These are phyloP conservation scores for Microcos paniculata DNA, from an alignment of 345 rosid species.

Conservation along the genomic window DNA sequence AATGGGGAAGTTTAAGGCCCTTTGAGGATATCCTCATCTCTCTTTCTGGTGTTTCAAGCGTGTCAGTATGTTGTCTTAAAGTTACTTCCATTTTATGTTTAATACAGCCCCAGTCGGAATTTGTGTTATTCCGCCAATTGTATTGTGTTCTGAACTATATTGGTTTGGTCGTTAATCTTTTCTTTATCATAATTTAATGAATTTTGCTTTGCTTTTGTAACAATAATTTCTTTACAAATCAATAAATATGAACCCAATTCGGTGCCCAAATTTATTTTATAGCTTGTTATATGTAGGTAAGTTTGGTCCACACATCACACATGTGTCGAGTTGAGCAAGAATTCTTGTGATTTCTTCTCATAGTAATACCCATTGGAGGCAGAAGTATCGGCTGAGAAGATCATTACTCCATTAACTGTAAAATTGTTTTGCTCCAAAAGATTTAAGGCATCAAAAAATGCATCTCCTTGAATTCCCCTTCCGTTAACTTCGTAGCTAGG, in stretches of 20 bases:
- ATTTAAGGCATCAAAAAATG: slow-evolving; percentile 44
- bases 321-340: slow-evolving; percentile 43
- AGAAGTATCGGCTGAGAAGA: slow-evolving; percentile 58
- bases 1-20: neutral
- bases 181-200: no score
- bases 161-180: no score
- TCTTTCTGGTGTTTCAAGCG: neutral
- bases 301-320: neutral
- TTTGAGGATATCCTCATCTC: neutral
- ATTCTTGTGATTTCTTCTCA: slow-evolving; percentile 57
- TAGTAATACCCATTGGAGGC: slow-evolving; percentile 26
- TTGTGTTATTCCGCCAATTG: no score
- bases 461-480: slow-evolving; percentile 64
- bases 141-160: no score
- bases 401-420: slow-evolving; percentile 53
- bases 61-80: no score
- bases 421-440: slow-evolving; percentile 40
- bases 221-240: no score
- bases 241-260: no score
- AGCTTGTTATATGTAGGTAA: neutral
- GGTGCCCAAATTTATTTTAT: neutral
- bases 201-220: no score
- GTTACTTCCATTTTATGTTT: no score
- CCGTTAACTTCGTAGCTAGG: slow-evolving; percentile 60
- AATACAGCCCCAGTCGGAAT: no score